Conservation (phyloP, 1,139 yeast species). For the Saccharomyces pastorianus region DNA sequence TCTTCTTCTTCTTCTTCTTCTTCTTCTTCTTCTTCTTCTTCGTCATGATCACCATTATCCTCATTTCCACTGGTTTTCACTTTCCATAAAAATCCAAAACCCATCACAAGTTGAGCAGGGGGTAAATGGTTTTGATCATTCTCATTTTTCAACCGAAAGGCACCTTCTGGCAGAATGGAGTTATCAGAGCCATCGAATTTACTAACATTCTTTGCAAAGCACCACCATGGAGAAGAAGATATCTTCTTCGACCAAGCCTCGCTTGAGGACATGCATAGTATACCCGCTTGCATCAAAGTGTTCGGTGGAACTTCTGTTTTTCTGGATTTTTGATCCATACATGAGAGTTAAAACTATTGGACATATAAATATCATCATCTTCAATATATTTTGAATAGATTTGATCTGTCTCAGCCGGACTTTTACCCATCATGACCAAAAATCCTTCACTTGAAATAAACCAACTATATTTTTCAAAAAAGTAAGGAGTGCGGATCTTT, state of each 20-base stretch:
- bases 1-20: constrained; percentile 6
- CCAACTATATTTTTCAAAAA: constrained; percentile 96
- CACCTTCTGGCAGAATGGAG: constrained; percentile 57
- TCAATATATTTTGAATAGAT: constrained; percentile 69
- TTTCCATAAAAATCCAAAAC: constrained; percentile 74
- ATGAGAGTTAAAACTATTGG: constrained; percentile 64
- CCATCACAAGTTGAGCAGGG: constrained; percentile 82
- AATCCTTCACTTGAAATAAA: constrained; percentile 85
- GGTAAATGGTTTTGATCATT: constrained; percentile 58
- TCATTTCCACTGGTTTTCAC: constrained; percentile 33
- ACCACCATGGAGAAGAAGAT: constrained; percentile 78
- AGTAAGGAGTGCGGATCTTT: constrained; percentile 61
- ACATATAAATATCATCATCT: constrained; percentile 64
- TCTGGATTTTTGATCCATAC: constrained; percentile 74
- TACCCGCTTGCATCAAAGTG: constrained; percentile 84
- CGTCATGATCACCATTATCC: constrained; percentile 14
- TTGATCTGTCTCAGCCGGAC: constrained; percentile 74
- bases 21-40: constrained; percentile 5
- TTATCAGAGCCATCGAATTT: constrained; percentile 55
- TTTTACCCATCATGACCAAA: constrained; percentile 79
- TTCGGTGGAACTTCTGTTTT: constrained; percentile 56
- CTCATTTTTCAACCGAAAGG: constrained; percentile 47
- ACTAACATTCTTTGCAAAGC: constrained; percentile 55
- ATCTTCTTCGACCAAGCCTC: constrained; percentile 86
- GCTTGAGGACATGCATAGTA: constrained; percentile 71